Percentiles rank a stretch among this genome's conserved stretches.
Evolutionary conservation across 163 green algal genomes (phyloP).

Genomic region (Volvox carteri): DNA sequence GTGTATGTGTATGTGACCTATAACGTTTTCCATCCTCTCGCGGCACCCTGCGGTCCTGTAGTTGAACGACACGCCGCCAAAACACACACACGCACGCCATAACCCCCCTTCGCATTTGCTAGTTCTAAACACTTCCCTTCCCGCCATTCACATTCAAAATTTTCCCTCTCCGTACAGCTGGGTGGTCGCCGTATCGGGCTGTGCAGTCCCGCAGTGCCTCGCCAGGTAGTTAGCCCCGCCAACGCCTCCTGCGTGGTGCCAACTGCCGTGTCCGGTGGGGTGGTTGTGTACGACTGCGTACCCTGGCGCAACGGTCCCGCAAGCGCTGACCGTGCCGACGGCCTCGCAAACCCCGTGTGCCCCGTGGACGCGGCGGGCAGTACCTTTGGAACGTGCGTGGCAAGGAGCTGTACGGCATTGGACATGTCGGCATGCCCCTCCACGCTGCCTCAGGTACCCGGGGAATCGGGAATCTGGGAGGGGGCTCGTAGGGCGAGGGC

Average conservation of each 20-base stretch:
- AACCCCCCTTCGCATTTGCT: no score
- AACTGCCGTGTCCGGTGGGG: not conserved
- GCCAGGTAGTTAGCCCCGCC: not conserved
- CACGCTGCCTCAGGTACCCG: not conserved
- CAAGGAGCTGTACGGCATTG: not conserved
- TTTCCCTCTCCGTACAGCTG: not conserved
- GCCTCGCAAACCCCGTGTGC: not conserved
- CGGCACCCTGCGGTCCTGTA: no score
- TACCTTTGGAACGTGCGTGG: not conserved
- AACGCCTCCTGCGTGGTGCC: slow-evolving; percentile 24
- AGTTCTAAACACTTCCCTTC: no score
- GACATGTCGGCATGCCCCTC: slow-evolving; percentile 16
- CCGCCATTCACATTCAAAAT: no score
- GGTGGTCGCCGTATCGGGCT: not conserved
- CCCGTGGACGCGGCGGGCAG: not conserved
- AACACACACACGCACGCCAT: no score
- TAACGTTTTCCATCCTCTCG: no score
- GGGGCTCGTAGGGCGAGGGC: no score
- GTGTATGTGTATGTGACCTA: no score
- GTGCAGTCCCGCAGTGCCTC: slow-evolving; percentile 14
- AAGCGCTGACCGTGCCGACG: not conserved
- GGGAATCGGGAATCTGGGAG: not conserved
- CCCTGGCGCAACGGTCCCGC: slow-evolving; percentile 8
- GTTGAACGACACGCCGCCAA: no score
- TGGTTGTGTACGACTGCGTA: slow-evolving; percentile 12